Evolutionary conservation across 805 yeast species (phyloP), one percentile per base, ranked within the genome.

Genomic region (Yarrowia keelungensis): DNA sequence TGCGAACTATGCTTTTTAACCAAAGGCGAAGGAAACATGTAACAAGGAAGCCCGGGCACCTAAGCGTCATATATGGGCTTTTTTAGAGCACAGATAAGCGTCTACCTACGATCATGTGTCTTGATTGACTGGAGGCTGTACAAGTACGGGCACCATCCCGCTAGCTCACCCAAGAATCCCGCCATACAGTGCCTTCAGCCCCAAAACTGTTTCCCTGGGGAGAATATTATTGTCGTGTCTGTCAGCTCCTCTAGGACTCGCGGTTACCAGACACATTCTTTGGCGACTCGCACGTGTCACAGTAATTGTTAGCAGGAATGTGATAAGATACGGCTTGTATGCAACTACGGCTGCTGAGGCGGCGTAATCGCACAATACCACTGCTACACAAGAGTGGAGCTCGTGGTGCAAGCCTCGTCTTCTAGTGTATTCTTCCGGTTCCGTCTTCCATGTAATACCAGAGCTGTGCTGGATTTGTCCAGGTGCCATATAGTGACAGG

Each of bases 21-120:
- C 32, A 26, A n/a, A 36, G 42, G 42, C 10, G 42, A 50, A 36
- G 56, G 41, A 50, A 16, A 26, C 56, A 36, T 35, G 41, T 36
- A 50, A 50, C 56, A 35, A 50, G 56, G 56, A 36, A 50, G 35
- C 42, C 19, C 19, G 26, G 56, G 56, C 56, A 50, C 42, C 56
- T 50, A 50, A 36, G 26, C 56, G 56, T 36, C 42, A 36, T 50
- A 35, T 36, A 50, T 50, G 42, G 54, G 10, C 42, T 15, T 50
- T 51, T 36, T 51, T 51, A 38, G 58, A 19, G 32, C 43, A 10
- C 42, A 16, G 58, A 51, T 36, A 51, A 51, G 43, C 58, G 43
- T 50, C 22, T 19, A 26, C 7, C 32, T 16, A 5, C 16, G 26
- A 36, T 36, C 56, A 50, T 50, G 56, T 50, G 56, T 50, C 32